phyloP scores from a whole-genome alignment of 371 early-diverging fungal species.

The Mortierella sp. region DNA sequence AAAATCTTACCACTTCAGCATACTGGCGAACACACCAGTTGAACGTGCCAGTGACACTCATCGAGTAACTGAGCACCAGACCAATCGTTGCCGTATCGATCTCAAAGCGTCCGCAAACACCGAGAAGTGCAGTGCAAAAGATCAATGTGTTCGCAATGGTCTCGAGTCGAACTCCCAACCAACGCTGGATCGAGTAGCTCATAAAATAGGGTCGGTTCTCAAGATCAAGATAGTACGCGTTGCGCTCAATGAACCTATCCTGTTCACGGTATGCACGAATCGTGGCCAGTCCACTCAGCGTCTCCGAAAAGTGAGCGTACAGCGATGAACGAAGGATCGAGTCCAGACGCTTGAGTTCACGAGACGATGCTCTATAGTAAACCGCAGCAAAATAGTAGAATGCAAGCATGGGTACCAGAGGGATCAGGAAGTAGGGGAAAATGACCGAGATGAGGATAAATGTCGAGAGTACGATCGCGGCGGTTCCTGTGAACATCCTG shows the following conservation, averaged over 20 bases:
- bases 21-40: slow-evolving; percentile 58
- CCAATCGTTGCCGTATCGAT: slow-evolving; percentile 34
- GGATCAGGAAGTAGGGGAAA: slow-evolving; percentile 69
- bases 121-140: slow-evolving; percentile 56
- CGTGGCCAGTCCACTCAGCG: slow-evolving; percentile 74
- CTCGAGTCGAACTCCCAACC: slow-evolving; percentile 74
- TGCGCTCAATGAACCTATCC: slow-evolving; percentile 61
- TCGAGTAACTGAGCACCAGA: slow-evolving; percentile 52
- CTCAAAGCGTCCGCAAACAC: slow-evolving; percentile 27
- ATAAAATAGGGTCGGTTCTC: slow-evolving; percentile 74
- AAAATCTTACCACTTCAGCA: slow-evolving; percentile 55
- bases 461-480: slow-evolving; percentile 70
- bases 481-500: slow-evolving; percentile 72
- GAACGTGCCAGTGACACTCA: slow-evolving; percentile 56
- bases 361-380: slow-evolving; percentile 77
- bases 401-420: slow-evolving; percentile 44
- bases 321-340: slow-evolving; percentile 86
- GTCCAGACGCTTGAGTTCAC: slow-evolving; percentile 86
- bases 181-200: slow-evolving; percentile 74
- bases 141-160: slow-evolving; percentile 46
- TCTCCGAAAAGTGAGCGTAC: slow-evolving; percentile 86
- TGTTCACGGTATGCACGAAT: slow-evolving; percentile 82
- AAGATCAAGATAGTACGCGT: slow-evolving; percentile 59
- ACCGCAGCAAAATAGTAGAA: slow-evolving; percentile 75
- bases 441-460: slow-evolving; percentile 75